Conservation (phyloP, 1,139 yeast species). For the Zygosaccharomyces pseudobailii region DNA sequence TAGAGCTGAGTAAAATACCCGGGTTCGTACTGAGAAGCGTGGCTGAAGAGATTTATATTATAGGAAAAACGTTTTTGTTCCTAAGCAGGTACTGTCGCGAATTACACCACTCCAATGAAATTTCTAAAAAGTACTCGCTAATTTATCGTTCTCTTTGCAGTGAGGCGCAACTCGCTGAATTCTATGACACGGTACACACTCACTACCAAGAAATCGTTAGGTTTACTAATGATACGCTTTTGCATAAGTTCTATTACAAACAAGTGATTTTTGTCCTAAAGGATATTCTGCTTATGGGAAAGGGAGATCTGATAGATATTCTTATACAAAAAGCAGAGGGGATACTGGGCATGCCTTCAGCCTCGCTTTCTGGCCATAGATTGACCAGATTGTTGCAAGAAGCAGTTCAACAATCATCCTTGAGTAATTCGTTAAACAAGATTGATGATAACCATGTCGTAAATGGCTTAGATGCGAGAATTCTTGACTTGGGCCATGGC, state of each 20-base stretch:
- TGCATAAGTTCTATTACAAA: conserved; percentile 46
- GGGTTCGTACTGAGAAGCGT: conserved; percentile 46
- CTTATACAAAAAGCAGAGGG: conserved; percentile 54
- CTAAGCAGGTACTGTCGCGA: conserved; percentile 62
- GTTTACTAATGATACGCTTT: conserved; percentile 49
- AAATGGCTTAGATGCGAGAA: conserved; percentile 74
- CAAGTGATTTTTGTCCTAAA: conserved; percentile 61
- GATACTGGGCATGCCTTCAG: conserved; percentile 58
- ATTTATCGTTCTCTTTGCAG: conserved; percentile 13
- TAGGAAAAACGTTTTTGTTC: conserved; percentile 75
- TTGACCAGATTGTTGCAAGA: conserved; percentile 62
- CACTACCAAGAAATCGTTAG: conserved; percentile 57
- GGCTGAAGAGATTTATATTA: conserved; percentile 58
- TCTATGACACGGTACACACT: conserved; percentile 42
- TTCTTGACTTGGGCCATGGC: conserved; percentile 67
- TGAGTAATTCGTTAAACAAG: conserved; percentile 38
- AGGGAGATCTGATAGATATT: conserved; percentile 71
- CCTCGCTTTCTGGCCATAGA: conserved; percentile 58
- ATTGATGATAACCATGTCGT: conserved; percentile 38
- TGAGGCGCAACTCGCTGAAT: conserved; percentile 16
- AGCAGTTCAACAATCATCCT: conserved; percentile 61
- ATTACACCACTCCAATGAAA: conserved; percentile 52
- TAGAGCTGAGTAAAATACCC: conserved; percentile 49
- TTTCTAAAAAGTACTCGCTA: conserved; percentile 32
- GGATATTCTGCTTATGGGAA: conserved; percentile 63